Evolutionary conservation across 305 asterid species (phyloP), one percentile per base, ranked within the genome.

Genomic region (Fraxinus platypoda): DNA sequence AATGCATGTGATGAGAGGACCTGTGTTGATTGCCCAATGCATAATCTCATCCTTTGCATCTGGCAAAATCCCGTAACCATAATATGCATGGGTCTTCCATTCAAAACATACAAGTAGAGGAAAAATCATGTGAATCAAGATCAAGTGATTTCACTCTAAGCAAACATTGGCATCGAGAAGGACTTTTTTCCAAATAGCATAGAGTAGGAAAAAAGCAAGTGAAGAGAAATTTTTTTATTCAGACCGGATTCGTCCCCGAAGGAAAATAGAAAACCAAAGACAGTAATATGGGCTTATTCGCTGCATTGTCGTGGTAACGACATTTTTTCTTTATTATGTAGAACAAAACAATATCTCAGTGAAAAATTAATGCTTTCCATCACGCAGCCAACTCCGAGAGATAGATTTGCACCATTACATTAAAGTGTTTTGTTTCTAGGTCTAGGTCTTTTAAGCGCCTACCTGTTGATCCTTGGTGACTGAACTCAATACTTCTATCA

Each of bases 1-100:
- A 57, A 26, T 38, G 25, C 62, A 78, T 35, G 76, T 12, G 81
- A 79, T 41, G 66, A 15, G 64, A 30, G 37, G 76, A 23, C 46
- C 66, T 37, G 64, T 59, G 62, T 66, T 26, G 1, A 43, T 68
- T 41, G 28, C 25, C 46, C 34, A 77, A 23, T 6, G 41, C 71
- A 9, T 26, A 57, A 28, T 68, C 77, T 3, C 82, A 68, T 72
- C 64, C 77, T 85, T 15, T 9, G 28, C 75, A 41, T 72, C 74
- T 28, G 76, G 46, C 62, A 30, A 84, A 84, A 78, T 81, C 82
- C 19, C 35, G 54, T 4, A 46, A 77, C 17, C 8, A 17, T 17
- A 35, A 81, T 78, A 82, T 83, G 82, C 84, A 84, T 81, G 85
- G 59, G 76, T 75, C 87, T 84, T 88, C 73, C 85, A 86, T 82